A percentile compares a stretch with the other conserved stretches of the same genome.
Evolutionary conservation across 2,329 filamentous ascomycete genomes (phyloP).

Genomic region (Xylariaceae sp.): DNA sequence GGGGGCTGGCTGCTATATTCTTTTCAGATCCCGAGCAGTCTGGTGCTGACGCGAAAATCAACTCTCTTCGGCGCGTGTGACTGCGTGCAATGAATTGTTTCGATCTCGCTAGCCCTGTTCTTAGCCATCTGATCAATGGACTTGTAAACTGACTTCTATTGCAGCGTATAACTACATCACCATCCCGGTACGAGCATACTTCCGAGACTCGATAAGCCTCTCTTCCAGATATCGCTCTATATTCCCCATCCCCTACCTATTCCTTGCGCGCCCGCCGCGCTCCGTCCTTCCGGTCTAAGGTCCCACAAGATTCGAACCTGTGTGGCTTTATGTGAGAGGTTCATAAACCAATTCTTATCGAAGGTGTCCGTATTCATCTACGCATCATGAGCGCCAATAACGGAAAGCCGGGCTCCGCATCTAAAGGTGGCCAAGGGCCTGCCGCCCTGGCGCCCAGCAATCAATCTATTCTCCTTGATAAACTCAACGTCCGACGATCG

Average conservation of each 20-base stretch:
- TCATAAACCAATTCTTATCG: slow-evolving; percentile 3
- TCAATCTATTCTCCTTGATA: slow-evolving; percentile 65
- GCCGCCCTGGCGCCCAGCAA: slow-evolving; percentile 49
- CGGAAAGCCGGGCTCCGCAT: slow-evolving; percentile 45
- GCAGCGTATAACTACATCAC: slow-evolving; percentile 11
- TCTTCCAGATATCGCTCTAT: slow-evolving; percentile 5
- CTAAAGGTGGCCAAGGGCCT: slow-evolving; percentile 47
- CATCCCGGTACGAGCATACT: slow-evolving; percentile 4
- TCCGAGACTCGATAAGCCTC: slow-evolving; percentile 3
- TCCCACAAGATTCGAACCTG: slow-evolving; percentile 7
- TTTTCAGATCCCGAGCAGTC: neutral
- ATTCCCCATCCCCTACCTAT: neutral
- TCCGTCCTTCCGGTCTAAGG: slow-evolving; percentile 7
- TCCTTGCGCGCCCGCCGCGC: neutral
- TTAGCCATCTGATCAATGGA: neutral
- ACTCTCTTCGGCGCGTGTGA: neutral
- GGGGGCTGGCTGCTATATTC: slow-evolving; percentile 2
- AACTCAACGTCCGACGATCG: slow-evolving; percentile 70
- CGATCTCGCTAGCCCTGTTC: neutral
- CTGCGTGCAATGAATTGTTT: neutral
- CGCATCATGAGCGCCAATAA: slow-evolving; percentile 48
- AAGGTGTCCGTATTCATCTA: slow-evolving; percentile 18
- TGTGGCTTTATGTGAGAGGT: slow-evolving; percentile 4
- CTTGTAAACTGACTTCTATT: neutral
- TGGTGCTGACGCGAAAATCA: slow-evolving; percentile 2